A percentile compares a stretch with the other conserved stretches of the same genome.
These are phyloP conservation scores for Metschnikowia reukaufii DNA, from an alignment of 805 yeast genomes.

Conservation along the genomic window DNA sequence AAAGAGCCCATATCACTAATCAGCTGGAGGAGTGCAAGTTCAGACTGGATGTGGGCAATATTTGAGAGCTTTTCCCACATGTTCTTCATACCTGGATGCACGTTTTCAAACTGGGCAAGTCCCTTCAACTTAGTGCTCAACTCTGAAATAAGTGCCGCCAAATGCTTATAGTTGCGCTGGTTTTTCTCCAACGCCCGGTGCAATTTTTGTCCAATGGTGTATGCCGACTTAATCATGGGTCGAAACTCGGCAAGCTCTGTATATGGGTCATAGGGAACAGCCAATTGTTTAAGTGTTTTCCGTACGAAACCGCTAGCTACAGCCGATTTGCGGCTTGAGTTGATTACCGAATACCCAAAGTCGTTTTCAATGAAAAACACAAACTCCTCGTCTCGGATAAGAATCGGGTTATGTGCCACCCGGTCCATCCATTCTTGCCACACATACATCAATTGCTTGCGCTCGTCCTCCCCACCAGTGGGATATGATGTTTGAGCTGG, in stretches of 20 bases:
- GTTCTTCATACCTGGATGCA: constrained; percentile 67
- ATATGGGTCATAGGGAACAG: constrained; percentile 88
- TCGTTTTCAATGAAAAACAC: constrained; percentile 80
- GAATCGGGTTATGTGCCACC: constrained; percentile 69
- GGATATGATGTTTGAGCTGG: constrained; percentile 74
- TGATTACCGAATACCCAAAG: constrained; percentile 61
- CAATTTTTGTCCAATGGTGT: constrained; percentile 58
- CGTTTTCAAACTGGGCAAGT: constrained; percentile 42
- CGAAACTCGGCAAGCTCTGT: constrained; percentile 79
- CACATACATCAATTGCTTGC: constrained; percentile 49
- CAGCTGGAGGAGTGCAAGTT: constrained; percentile 68
- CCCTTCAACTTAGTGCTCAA: constrained; percentile 41
- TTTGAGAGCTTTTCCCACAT: constrained; percentile 81
- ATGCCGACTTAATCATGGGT: constrained; percentile 79
- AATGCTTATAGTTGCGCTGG: constrained; percentile 57
- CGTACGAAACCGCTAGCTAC: constrained; percentile 85
- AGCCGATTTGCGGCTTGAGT: constrained; percentile 52
- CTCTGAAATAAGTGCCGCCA: constrained; percentile 49
- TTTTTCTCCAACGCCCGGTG: constrained; percentile 51
- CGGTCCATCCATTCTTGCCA: constrained; percentile 89
- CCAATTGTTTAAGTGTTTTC: constrained; percentile 86
- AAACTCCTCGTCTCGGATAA: constrained; percentile 84
- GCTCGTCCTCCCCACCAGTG: constrained; percentile 80
- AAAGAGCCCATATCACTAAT: constrained; percentile 70
- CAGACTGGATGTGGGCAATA: constrained; percentile 69